Evolutionary conservation across 2,329 filamentous ascomycete species (phyloP), one percentile per base, ranked within the genome.

Genomic region (Aplosporella prunicola): DNA sequence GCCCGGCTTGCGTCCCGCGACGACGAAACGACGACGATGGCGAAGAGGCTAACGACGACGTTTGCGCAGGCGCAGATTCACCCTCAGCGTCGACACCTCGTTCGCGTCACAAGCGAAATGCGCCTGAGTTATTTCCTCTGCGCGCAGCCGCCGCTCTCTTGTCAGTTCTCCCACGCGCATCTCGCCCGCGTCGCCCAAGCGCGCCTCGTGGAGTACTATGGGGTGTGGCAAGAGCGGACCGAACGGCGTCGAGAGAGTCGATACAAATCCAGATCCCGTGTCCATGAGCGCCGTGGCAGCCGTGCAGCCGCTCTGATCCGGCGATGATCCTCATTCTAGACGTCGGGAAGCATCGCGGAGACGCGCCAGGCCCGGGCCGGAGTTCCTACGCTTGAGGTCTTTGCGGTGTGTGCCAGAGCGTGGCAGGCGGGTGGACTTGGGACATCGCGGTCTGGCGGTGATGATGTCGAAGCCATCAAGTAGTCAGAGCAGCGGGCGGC

Each of bases 321-420:
- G 32, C 32, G 32, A 15, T 40, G 38, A 40, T 40, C 38, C 29
- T 22, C 38, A 33, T 25, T 20, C 38, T n/a, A 40, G 38, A 40
- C 27, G 38, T 20, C 35, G 26, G 35, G 38, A 29, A 40, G 32
- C 37, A 31, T 30, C 37, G 17, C 26, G 13, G 17, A 18, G 30
- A 14, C 30, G 18, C 30, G 28, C 37, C 38, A 27, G 38, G 32
- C 32, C 32, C 38, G 38, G 38, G 13, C 38, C 38, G 38, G 38
- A 24, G 32, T 40, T 40, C 38, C 38, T 30, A 22, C 25, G 30
- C n/a, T n/a, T n/a, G n/a, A n/a, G n/a, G n/a, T n/a, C 14, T 32
- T 33, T 32, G 28, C 35, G 35, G 35, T 39, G 35, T 32, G 35
- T 20, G 24, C 23, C 28, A 32, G 28, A 31, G 29, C 20, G 35